Percentiles rank a stretch among this genome's conserved stretches.
Conservation (phyloP, 1,284 basidiomycete species). For the Boletellus deceptivus region DNA sequence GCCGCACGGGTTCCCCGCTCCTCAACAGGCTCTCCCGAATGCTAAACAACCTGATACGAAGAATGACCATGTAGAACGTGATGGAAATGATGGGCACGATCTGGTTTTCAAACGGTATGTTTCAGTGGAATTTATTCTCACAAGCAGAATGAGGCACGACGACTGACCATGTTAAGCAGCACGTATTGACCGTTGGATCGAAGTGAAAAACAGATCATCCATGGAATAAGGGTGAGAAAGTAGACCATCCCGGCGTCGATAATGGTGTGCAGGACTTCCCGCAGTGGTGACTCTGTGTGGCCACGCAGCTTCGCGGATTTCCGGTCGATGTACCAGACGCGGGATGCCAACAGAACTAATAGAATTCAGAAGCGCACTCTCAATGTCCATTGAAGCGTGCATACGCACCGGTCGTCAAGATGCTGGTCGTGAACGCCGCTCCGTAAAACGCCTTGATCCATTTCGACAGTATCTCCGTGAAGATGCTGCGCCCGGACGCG, state of each 20-base stretch:
- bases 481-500: background rate
- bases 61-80: background rate
- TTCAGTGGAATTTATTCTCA: background rate
- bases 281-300: background rate
- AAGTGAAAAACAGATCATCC: background rate
- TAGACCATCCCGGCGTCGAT: conserved; percentile 2
- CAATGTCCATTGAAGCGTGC: background rate
- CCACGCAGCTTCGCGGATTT: background rate
- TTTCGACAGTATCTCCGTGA: background rate
- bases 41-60: background rate
- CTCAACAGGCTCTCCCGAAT: background rate
- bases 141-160: background rate
- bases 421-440: background rate
- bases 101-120: background rate
- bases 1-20: background rate
- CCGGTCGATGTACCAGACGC: conserved; percentile 1
- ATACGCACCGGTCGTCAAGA: conserved; percentile 1
- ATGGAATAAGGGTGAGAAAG: background rate
- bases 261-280: background rate
- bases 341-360: background rate
- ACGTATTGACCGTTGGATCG: conserved; percentile 1
- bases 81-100: too few species aligned
- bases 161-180: conserved; percentile 1
- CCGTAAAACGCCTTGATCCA: conserved; percentile 4
- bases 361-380: background rate